phyloP scores from a whole-genome alignment of 495 filamentous ascomycete genomes.

The Recurvomyces mirabilis region DNA sequence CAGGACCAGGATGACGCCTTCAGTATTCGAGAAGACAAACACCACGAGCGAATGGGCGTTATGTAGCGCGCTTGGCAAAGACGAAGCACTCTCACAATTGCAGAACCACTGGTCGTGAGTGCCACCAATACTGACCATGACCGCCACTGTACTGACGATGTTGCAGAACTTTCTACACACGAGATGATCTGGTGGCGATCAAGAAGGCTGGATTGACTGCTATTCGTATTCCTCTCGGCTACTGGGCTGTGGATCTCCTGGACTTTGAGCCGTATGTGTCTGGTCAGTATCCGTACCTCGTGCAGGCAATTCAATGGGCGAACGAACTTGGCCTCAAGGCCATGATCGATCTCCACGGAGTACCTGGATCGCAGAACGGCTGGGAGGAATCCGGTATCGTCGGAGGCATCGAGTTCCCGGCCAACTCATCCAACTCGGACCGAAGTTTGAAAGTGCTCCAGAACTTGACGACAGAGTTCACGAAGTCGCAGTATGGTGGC shows the following conservation, averaged over 20 bases:
- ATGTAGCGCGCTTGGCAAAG: slow-evolving; percentile 9
- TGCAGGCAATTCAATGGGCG: slow-evolving; percentile 38
- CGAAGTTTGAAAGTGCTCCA: slow-evolving; percentile 7
- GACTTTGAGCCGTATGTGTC: slow-evolving; percentile 15
- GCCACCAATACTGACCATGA: neutral
- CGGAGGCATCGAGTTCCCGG: slow-evolving; percentile 2
- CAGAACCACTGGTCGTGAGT: slow-evolving; percentile 13
- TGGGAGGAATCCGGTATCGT: slow-evolving; percentile 11
- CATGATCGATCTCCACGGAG: slow-evolving; percentile 39
- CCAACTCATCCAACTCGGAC: slow-evolving; percentile 9
- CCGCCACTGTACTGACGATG: neutral
- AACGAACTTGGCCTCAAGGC: slow-evolving; percentile 33
- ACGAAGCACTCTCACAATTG: neutral
- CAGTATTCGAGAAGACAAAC: slow-evolving; percentile 1
- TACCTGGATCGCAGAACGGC: slow-evolving; percentile 29
- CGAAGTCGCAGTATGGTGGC: neutral
- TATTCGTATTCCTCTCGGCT: slow-evolving; percentile 12
- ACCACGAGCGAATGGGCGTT: slow-evolving; percentile 7
- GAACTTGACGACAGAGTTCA: slow-evolving; percentile 11
- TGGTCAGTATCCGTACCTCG: slow-evolving; percentile 28
- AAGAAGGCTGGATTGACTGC: slow-evolving; percentile 3
- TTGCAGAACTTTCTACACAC: slow-evolving; percentile 9
- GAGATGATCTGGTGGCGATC: slow-evolving; percentile 3
- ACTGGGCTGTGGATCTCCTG: slow-evolving; percentile 11
- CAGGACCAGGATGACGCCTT: slow-evolving; percentile 5